Evolutionary conservation across 2,329 filamentous ascomycete genomes (phyloP).

Genomic region (Zasmidium cellare): DNA sequence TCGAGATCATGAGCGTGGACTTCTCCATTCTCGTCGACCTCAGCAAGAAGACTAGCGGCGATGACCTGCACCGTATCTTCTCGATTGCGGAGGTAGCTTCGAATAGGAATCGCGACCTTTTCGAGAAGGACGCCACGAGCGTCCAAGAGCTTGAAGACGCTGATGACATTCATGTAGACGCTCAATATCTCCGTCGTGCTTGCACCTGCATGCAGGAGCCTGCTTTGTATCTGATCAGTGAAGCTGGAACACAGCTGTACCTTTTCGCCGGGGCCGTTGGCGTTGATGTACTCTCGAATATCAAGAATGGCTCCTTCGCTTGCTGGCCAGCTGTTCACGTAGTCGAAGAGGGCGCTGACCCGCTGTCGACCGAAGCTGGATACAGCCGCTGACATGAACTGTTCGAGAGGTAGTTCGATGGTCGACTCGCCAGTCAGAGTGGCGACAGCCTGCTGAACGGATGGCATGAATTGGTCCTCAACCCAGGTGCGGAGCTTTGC

Average conservation of each 20-base stretch:
- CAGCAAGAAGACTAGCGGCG: conserved; percentile 70
- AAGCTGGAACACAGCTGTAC: conserved; percentile 70
- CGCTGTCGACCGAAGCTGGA: conserved; percentile 68
- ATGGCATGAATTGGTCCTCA: conserved; percentile 63
- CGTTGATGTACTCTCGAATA: conserved; percentile 63
- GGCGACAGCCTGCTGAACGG: conserved; percentile 57
- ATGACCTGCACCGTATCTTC: conserved; percentile 78
- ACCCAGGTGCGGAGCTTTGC: conserved; percentile 66
- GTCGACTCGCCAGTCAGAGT: conserved; percentile 24
- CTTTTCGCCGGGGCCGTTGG: conserved; percentile 68
- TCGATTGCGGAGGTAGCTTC: conserved; percentile 72
- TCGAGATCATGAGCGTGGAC: conserved; percentile 46
- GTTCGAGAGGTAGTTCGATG: conserved; percentile 41
- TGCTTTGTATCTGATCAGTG: conserved; percentile 62
- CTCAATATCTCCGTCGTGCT: conserved; percentile 75
- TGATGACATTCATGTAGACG: conserved; percentile 77
- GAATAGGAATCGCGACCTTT: conserved; percentile 70
- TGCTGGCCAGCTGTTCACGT: conserved; percentile 72
- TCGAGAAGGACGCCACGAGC: conserved; percentile 75
- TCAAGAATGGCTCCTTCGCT: conserved; percentile 73
- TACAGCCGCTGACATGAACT: conserved; percentile 70
- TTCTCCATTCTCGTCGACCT: conserved; percentile 49
- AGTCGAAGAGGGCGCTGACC: conserved; percentile 74
- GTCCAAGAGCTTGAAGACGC: conserved; percentile 72
- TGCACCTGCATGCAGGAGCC: conserved; percentile 72